Base-by-base conservation (phyloP, 164 flowering plant genomes). In the Stephania japonica region DNA sequence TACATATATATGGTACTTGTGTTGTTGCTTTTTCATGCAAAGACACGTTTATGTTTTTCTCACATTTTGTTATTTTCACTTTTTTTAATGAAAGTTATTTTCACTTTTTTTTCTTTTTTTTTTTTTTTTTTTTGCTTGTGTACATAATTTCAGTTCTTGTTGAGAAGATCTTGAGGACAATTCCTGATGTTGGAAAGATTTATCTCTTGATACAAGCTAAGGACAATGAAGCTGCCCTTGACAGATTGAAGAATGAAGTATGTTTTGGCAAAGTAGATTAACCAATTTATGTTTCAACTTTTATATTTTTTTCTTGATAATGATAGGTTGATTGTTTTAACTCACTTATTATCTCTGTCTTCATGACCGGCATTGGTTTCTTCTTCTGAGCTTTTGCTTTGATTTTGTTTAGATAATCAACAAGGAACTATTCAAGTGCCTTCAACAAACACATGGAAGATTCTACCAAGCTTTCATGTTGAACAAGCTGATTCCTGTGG, bases 131-230 rank as follows among this genome's bases (percentile, higher is more conserved):
- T n/a, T n/a, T n/a, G n/a, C n/a, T n/a, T 32, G 26, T 70, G 7
- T 61, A 19, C 21, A 19, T 19, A 4, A 44, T 50, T 56, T 83
- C 90, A 95, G 99, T 95, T 80, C 90, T 95, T 7, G 83, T 95
- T 42, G 99, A 93, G 87, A 94, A 94, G 87, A 88, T 94, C 62
- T 26, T 92, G 66, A 70, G 98, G 80, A 90, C 94, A 10, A 83
- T 69, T 12, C 98, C 99, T 16, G 97, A 95, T 70, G 96, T 93
- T 70, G 88, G 89, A 0, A 93, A 85, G 83, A 88, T 95, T 13
- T 91, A 66, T 76, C 78, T 93, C 65, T 67, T 95, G 84, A 92
- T 95, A 78, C 90, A 90, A 83, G 96, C 98, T 3, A 85, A 82
- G 72, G 84, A 79, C 81, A 80, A 84, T 70, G 90, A 88, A 70